Conservation (phyloP, 257 asterid species). For the Coffea eugenioides region DNA sequence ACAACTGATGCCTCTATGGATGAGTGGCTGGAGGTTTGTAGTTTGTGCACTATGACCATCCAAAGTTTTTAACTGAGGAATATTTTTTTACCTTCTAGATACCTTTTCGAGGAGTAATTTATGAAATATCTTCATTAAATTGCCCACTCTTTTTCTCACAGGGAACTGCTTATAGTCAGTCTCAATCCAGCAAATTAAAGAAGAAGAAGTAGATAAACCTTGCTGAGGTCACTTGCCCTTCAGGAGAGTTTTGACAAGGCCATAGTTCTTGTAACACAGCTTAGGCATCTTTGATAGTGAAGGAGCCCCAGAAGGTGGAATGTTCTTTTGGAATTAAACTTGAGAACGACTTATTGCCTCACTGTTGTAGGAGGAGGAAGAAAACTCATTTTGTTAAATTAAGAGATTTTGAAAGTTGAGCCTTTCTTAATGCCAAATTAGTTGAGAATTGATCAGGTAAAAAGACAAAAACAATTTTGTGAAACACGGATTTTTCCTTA, state of each 20-base stretch:
- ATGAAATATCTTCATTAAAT: neutral
- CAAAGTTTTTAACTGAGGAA: neutral
- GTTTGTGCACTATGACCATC: neutral
- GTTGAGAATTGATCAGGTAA: conserved; percentile 27
- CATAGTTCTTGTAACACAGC: conserved; percentile 25
- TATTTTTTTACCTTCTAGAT: neutral
- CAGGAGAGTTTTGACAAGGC: conserved; percentile 24
- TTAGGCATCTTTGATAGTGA: conserved; percentile 20
- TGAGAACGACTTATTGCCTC: conserved; percentile 27
- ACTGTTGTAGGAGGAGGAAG: conserved; percentile 55
- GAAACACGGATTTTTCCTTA: conserved; percentile 13
- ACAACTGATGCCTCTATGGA: conserved; percentile 84
- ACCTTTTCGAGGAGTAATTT: neutral
- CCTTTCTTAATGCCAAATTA: conserved; percentile 20
- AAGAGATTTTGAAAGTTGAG: conserved; percentile 24
- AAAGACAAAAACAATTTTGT: conserved; percentile 48
- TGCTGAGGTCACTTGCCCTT: conserved; percentile 26
- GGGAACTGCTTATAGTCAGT: conserved; percentile 86
- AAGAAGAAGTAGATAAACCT: conserved; percentile 71
- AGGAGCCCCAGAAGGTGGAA: conserved; percentile 21
- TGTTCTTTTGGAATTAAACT: conserved; percentile 25
- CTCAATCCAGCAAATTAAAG: conserved; percentile 67
- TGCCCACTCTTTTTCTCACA: conserved; percentile 17
- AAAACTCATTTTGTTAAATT: conserved; percentile 21
- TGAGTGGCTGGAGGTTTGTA: conserved; percentile 94